Percentiles rank a stretch among this genome's conserved stretches.
Evolutionary conservation across 23 red algal species (phyloP).

Genomic region (Gracilaria domingensis): DNA sequence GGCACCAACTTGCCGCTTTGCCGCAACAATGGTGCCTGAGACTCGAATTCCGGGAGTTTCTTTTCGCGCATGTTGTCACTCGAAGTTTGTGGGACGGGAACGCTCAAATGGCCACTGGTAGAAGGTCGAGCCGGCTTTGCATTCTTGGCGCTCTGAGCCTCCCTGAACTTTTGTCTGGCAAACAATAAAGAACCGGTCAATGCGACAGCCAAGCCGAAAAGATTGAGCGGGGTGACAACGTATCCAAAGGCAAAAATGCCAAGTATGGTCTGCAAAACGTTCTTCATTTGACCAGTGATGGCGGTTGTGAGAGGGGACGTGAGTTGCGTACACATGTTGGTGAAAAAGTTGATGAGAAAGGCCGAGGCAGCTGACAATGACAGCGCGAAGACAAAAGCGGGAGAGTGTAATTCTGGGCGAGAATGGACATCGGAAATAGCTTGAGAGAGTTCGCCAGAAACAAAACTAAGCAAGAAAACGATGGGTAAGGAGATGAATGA

Average conservation of each 20-base stretch:
- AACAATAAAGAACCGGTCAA: slow-evolving; percentile 73
- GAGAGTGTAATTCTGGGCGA: slow-evolving; percentile 58
- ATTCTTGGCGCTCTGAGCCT: slow-evolving; percentile 39
- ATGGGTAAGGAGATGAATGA: slow-evolving; percentile 82
- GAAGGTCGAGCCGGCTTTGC: not conserved
- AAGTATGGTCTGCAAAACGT: slow-evolving; percentile 90
- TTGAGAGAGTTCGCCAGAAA: slow-evolving; percentile 56
- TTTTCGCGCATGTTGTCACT: not conserved
- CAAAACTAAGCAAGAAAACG: slow-evolving; percentile 59
- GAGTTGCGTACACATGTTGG: slow-evolving; percentile 83
- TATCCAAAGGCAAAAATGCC: slow-evolving; percentile 93
- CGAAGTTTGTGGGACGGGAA: slow-evolving; percentile 6
- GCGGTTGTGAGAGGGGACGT: slow-evolving; percentile 91
- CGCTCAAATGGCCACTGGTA: not conserved
- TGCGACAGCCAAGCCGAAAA: slow-evolving; percentile 85
- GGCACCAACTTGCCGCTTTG: not conserved
- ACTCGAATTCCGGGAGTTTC: not conserved
- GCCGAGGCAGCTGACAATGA: slow-evolving; percentile 84
- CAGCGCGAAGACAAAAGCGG: slow-evolving; percentile 71
- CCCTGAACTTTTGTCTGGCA: slow-evolving; percentile 71
- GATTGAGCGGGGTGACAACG: slow-evolving; percentile 80
- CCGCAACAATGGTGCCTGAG: not conserved
- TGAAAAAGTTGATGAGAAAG: slow-evolving; percentile 95
- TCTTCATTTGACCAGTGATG: slow-evolving; percentile 96
- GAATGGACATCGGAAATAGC: slow-evolving; percentile 58